phyloP scores from a whole-genome alignment of 768 basidiomycete species.

The Psilocybe azurescens region DNA sequence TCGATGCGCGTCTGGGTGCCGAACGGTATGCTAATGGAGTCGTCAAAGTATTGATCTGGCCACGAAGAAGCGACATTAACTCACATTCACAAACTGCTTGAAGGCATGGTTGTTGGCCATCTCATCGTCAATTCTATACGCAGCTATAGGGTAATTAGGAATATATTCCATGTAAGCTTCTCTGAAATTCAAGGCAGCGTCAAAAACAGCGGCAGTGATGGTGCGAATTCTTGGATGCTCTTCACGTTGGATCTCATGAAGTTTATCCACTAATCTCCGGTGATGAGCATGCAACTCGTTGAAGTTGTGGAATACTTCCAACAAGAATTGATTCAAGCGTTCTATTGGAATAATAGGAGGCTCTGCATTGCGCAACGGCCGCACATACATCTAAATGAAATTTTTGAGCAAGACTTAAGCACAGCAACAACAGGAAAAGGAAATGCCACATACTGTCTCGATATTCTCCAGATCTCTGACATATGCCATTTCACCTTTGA shows the following conservation, averaged over 20 bases:
- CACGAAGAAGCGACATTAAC: slow-evolving; percentile 24
- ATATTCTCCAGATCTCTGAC: slow-evolving; percentile 94
- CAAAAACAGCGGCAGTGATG: slow-evolving; percentile 84
- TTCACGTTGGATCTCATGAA: slow-evolving; percentile 88
- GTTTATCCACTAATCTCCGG: slow-evolving; percentile 72
- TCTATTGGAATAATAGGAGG: slow-evolving; percentile 82
- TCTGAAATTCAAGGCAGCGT: slow-evolving; percentile 90
- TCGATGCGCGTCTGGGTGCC: slow-evolving; percentile 79
- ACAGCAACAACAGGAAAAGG: not conserved
- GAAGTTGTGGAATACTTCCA: slow-evolving; percentile 90
- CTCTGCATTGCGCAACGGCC: slow-evolving; percentile 71
- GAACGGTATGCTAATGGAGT: slow-evolving; percentile 42
- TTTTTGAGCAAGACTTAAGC: not conserved
- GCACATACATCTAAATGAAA: slow-evolving; percentile 75
- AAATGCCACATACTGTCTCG: slow-evolving; percentile 60
- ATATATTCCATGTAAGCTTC: slow-evolving; percentile 94
- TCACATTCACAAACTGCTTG: slow-evolving; percentile 79
- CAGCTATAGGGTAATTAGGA: slow-evolving; percentile 91
- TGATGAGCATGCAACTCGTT: slow-evolving; percentile 79
- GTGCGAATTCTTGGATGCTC: slow-evolving; percentile 82
- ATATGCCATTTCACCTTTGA: slow-evolving; percentile 96
- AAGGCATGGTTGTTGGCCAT: slow-evolving; percentile 81
- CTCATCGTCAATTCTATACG: slow-evolving; percentile 88
- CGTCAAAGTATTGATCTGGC: not conserved
- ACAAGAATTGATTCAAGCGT: slow-evolving; percentile 76